A percentile compares a stretch with the other conserved stretches of the same genome.
These are phyloP conservation scores for Candida ovalis DNA, from an alignment of 805 yeast genomes.

Conservation along the genomic window DNA sequence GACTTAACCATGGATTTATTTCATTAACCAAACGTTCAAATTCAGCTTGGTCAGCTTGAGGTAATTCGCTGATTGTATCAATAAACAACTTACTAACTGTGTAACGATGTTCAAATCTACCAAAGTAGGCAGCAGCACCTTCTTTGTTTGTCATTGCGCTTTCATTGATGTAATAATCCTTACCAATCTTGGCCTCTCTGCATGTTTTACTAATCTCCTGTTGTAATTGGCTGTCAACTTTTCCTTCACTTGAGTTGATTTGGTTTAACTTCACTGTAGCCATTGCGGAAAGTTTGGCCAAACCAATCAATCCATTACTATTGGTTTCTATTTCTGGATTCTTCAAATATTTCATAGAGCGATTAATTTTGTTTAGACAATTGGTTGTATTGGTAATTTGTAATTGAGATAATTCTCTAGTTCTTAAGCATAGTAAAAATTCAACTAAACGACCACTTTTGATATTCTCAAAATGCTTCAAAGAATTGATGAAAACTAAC, in stretches of 20 bases:
- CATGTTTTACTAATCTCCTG: neutral
- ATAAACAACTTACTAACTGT: slow-evolving; percentile 14
- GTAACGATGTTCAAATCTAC: slow-evolving; percentile 18
- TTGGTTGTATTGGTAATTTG: slow-evolving; percentile 12
- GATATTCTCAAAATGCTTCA: slow-evolving; percentile 9
- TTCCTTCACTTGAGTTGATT: neutral
- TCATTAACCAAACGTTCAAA: slow-evolving; percentile 7
- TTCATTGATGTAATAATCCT: neutral
- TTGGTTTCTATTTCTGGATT: neutral
- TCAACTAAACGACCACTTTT: slow-evolving; percentile 10
- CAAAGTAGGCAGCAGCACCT: slow-evolving; percentile 6
- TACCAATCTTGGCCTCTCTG: neutral
- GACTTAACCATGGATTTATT: slow-evolving; percentile 11
- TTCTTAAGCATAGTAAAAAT: slow-evolving; percentile 23
- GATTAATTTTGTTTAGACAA: slow-evolving; percentile 12
- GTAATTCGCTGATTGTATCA: slow-evolving; percentile 10
- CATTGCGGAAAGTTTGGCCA: neutral
- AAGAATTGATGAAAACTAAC: slow-evolving; percentile 20
- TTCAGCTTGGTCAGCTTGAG: slow-evolving; percentile 9
- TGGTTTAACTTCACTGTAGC: neutral
- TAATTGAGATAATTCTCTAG: slow-evolving; percentile 14
- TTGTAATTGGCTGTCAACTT: slow-evolving; percentile 2
- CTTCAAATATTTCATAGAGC: slow-evolving; percentile 10
- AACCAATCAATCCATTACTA: neutral
- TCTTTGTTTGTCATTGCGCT: slow-evolving; percentile 4